Evolutionary conservation across 1,284 basidiomycete genomes (phyloP).

Genomic region (Schizophyllum amplum): DNA sequence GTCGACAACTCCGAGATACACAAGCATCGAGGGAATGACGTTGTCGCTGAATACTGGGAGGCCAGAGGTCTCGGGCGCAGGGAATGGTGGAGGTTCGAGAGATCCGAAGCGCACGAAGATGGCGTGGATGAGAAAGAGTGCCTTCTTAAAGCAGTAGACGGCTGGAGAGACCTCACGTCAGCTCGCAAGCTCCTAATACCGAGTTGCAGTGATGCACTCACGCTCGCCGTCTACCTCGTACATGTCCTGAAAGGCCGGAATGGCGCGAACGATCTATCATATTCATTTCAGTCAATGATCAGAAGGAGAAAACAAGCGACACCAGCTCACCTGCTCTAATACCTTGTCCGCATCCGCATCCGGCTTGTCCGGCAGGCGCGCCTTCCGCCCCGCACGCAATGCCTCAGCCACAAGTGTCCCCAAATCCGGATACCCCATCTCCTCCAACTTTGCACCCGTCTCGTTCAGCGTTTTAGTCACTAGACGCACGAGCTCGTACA

Average conservation of each 20-base stretch:
- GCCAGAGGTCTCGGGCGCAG: constrained; percentile 47
- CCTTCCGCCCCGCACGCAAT: constrained; percentile 46
- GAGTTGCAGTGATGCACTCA: constrained; percentile 28
- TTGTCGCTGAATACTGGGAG: constrained; percentile 83
- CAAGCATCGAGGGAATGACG: constrained; percentile 76
- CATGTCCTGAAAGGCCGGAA: constrained; percentile 77
- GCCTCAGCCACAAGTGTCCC: constrained; percentile 68
- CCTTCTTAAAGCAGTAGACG: constrained; percentile 86
- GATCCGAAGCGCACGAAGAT: constrained; percentile 57
- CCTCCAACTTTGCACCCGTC: constrained; percentile 60
- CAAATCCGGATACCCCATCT: constrained; percentile 58
- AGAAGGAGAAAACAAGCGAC: constrained; percentile 2
- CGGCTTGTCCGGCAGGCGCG: constrained; percentile 22
- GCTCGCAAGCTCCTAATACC: no score
- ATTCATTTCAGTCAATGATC: constrained; percentile 10
- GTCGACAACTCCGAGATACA: constrained; percentile 71
- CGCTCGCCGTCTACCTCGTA: constrained; percentile 50
- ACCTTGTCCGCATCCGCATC: constrained; percentile 46
- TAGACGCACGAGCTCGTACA: constrained; percentile 66
- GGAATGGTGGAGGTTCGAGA: constrained; percentile 42
- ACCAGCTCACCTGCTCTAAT: constrained; percentile 48
- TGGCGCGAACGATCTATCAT: constrained; percentile 55
- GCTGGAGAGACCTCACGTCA: no score
- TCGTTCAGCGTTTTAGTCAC: constrained; percentile 59
- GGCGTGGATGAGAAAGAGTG: constrained; percentile 73